phyloP scores from a whole-genome alignment of 1,139 yeast genomes.

The Kodamaea sp. region DNA sequence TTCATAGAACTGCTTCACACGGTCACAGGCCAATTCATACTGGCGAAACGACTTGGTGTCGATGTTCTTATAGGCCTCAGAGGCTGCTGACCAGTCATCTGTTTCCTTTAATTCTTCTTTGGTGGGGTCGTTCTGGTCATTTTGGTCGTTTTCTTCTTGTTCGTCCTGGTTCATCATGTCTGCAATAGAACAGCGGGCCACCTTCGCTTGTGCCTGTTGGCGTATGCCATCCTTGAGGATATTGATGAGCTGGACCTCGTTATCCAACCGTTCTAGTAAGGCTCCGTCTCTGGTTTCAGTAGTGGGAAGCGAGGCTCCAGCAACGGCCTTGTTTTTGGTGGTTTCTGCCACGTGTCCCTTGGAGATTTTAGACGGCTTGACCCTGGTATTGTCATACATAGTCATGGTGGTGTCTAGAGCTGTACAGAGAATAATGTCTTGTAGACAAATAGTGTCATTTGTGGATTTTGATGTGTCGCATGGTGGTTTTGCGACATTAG shows the following conservation, averaged over 20 bases:
- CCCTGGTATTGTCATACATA: too few species aligned
- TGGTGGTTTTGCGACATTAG: too few species aligned
- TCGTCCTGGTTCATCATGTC: slow-evolving; percentile 3
- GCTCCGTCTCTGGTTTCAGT: slow-evolving; percentile 11
- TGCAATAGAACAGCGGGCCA: slow-evolving; percentile 1
- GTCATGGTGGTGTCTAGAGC: too few species aligned
- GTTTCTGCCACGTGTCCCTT: not conserved
- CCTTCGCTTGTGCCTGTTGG: slow-evolving; percentile 4
- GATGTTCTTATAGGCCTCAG: slow-evolving; percentile 36
- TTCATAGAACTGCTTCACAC: slow-evolving; percentile 65
- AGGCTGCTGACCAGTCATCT: slow-evolving; percentile 21
- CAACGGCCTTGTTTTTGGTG: too few species aligned
- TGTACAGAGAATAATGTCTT: too few species aligned
- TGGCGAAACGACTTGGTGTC: slow-evolving; percentile 56
- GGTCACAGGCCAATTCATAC: slow-evolving; percentile 67
- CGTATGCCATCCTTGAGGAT: slow-evolving; percentile 23
- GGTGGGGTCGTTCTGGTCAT: not conserved
- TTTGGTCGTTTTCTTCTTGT: not conserved
- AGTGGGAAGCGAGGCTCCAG: slow-evolving; percentile 1
- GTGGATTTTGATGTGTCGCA: too few species aligned
- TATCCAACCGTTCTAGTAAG: slow-evolving; percentile 38
- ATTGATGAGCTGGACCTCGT: slow-evolving; percentile 36
- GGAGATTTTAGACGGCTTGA: not conserved
- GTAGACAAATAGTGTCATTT: too few species aligned
- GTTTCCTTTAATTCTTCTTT: not conserved